Evolutionary conservation across 2,329 filamentous ascomycete species (phyloP), one percentile per base, ranked within the genome.

Genomic region (Cercospora sp.): DNA sequence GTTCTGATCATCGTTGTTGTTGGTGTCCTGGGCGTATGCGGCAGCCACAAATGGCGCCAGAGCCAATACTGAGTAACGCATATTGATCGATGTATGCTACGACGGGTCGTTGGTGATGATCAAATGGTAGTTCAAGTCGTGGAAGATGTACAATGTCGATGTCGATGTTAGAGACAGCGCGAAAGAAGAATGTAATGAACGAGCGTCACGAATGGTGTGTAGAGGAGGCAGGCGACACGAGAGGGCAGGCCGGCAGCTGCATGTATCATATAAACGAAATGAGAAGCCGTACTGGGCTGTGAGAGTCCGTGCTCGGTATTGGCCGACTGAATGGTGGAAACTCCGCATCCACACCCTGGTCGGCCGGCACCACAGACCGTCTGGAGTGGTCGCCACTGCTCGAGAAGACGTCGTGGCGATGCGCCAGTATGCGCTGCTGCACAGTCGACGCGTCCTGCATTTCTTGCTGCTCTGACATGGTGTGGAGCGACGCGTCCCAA

Each of bases 51-150:
- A 82, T 73, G 76, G 81, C 77, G 73, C 79, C 71, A 73, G 64
- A 74, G 83, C 67, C 76, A 84, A 67, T 72, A 81, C 71, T 33
- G 81, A 80, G 76, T 78, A 76, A 78, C 81, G 83, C 83, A 85
- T 85, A 39, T 76, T 82, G 79, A 75, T 67, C 20, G 60, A 55
- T 62, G 59, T 26, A 58, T 58, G 53, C 30, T 18, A 30, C n/a
- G 26, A 23, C 61, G 45, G 51, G 30, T 20, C 20, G 48, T 5
- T 57, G 48, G 20, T 53, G 45, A 23, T 12, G 45, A 48, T 51
- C 63, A 31, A 31, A n/a, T 23, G 18, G 55, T 51, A 28, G 30
- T 20, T 16, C 31, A 13, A 20, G 58, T 30, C 16, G 33, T 33
- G 55, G 61, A 53, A 64, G 30, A 30, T 51, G 23, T 16, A 7